A percentile compares a stretch with the other conserved stretches of the same genome.
Evolutionary conservation across 139 green algal species (phyloP).

Genomic region (Coelastrella sp.): DNA sequence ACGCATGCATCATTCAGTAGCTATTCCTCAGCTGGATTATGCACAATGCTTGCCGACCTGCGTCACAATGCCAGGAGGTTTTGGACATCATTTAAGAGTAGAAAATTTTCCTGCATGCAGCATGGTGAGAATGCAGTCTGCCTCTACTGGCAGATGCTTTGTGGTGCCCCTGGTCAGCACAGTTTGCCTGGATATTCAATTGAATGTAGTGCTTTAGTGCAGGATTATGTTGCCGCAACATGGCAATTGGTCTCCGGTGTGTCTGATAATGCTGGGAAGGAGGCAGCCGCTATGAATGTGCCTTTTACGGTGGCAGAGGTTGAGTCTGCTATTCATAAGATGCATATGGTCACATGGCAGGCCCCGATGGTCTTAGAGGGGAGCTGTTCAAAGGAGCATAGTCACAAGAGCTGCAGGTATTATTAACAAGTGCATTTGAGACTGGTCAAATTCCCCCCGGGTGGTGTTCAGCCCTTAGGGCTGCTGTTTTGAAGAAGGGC

Average conservation of each 20-base stretch:
- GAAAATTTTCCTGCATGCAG: too few relatives aligned
- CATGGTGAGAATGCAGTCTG: background rate
- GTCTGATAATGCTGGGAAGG: background rate
- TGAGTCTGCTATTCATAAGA: background rate
- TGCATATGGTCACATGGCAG: background rate
- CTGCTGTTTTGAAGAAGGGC: background rate
- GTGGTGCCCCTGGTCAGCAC: background rate
- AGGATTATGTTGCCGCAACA: background rate
- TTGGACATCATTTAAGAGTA: background rate
- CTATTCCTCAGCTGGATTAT: too few relatives aligned
- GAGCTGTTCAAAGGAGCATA: too few relatives aligned
- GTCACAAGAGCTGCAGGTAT: background rate
- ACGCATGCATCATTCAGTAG: too few relatives aligned
- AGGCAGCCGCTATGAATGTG: too few relatives aligned
- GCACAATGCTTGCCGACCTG: too few relatives aligned
- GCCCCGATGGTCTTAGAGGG: background rate
- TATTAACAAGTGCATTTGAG: background rate
- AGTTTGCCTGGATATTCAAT: conserved; percentile 17
- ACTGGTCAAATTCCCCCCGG: background rate
- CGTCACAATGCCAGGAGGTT: too few relatives aligned
- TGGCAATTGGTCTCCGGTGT: too few relatives aligned
- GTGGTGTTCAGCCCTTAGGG: background rate
- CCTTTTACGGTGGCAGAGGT: background rate
- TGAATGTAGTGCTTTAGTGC: background rate
- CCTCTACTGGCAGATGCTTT: background rate